phyloP scores from a whole-genome alignment of 1,139 yeast genomes.

The Hemisphaericaspora xylofermentans region DNA sequence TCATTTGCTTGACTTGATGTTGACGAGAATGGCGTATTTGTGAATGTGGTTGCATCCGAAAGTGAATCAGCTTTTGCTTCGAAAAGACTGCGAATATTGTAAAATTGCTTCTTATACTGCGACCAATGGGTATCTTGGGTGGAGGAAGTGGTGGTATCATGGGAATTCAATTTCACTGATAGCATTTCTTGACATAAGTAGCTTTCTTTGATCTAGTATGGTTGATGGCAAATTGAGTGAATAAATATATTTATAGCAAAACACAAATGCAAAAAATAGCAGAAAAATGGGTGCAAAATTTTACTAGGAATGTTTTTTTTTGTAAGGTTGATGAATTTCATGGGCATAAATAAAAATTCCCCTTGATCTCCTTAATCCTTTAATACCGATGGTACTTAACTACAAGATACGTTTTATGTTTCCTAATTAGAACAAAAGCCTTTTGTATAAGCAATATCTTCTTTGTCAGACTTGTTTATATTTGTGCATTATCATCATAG shows the following conservation, averaged over 20 bases:
- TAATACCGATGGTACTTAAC: too few species aligned
- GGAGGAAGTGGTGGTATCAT: not conserved
- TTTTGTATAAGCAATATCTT: too few species aligned
- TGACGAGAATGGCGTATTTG: slow-evolving; percentile 6
- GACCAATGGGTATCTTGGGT: not conserved
- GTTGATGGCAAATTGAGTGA: not conserved
- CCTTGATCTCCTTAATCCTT: too few species aligned
- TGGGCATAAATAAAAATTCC: not conserved
- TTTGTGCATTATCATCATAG: too few species aligned
- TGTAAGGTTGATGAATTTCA: too few species aligned
- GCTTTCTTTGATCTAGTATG: not conserved
- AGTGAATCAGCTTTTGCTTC: slow-evolving; percentile 7
- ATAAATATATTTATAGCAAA: not conserved
- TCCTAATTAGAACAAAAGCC: too few species aligned
- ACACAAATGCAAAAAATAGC: not conserved
- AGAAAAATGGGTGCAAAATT: not conserved
- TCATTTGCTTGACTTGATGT: slow-evolving; percentile 6
- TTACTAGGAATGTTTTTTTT: not conserved
- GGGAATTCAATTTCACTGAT: not conserved
- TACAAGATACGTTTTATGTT: too few species aligned
- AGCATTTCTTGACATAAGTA: not conserved
- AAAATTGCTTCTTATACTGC: slow-evolving; percentile 3
- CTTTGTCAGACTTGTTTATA: too few species aligned
- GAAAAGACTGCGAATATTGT: slow-evolving; percentile 8
- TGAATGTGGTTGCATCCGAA: slow-evolving; percentile 5